Percentiles rank a stretch among this genome's conserved stretches.
Conservation (phyloP, 2,329 filamentous ascomycete genomes). For the Talaromyces sp. region DNA sequence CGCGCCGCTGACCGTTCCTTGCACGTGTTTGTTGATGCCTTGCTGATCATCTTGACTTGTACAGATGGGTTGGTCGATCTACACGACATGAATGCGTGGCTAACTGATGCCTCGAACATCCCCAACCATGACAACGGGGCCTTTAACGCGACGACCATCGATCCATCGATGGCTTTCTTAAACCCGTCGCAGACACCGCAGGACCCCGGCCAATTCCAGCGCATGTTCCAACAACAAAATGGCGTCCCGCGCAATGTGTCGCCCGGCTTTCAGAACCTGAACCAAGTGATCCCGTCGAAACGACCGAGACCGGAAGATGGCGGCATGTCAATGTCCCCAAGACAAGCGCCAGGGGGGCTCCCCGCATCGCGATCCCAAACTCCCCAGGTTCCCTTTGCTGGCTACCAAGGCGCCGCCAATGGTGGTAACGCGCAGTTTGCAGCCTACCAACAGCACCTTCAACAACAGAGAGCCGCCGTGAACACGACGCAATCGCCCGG, state of each 20-base stretch:
- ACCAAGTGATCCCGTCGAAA: slow-evolving; percentile 84
- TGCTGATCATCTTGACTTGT: slow-evolving; percentile 22
- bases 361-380: slow-evolving; percentile 88
- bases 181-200: slow-evolving; percentile 42
- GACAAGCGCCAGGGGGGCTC: slow-evolving; percentile 66
- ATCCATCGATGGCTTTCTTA: slow-evolving; percentile 45
- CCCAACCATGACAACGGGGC: slow-evolving; percentile 46
- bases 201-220: slow-evolving; percentile 51
- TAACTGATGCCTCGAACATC: slow-evolving; percentile 43
- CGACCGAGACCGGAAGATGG: slow-evolving; percentile 80
- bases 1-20: slow-evolving; percentile 6
- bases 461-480: slow-evolving; percentile 62
- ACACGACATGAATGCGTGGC: slow-evolving; percentile 50
- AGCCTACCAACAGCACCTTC: slow-evolving; percentile 71
- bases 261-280: slow-evolving; percentile 71
- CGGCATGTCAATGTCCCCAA: slow-evolving; percentile 74
- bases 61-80: slow-evolving; percentile 44
- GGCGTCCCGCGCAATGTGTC: slow-evolving; percentile 78
- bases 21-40: slow-evolving; percentile 9
- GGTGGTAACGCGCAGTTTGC: slow-evolving; percentile 56
- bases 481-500: slow-evolving; percentile 91
- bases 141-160: slow-evolving; percentile 42
- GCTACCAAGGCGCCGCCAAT: slow-evolving; percentile 63
- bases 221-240: slow-evolving; percentile 69
- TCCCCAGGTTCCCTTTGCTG: slow-evolving; percentile 68